A percentile compares a stretch with the other conserved stretches of the same genome.
Evolutionary conservation across 345 rosid species (phyloP).

Genomic region (Corchorus capsularis): DNA sequence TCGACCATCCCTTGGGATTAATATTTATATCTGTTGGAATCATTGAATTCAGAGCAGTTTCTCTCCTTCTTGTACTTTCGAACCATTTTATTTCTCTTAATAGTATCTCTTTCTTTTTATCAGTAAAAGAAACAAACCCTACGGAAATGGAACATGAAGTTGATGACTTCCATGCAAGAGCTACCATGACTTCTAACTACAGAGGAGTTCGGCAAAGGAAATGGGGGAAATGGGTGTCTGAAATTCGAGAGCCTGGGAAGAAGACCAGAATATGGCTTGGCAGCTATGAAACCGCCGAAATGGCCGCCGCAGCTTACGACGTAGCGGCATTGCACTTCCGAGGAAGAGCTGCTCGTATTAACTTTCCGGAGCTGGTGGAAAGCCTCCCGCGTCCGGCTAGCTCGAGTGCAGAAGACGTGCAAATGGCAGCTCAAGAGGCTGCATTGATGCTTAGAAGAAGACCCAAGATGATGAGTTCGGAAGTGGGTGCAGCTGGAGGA

Average conservation of each 20-base stretch:
- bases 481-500: not conserved
- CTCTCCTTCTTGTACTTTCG: not conserved
- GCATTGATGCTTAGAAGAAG: conserved; percentile 40
- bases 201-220: conserved; percentile 85
- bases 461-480: conserved; percentile 12
- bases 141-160: conserved; percentile 5
- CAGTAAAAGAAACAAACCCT: too few species aligned
- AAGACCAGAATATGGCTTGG: conserved; percentile 90
- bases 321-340: conserved; percentile 80
- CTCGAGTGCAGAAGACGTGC: conserved; percentile 64
- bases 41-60: not conserved
- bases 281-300: conserved; percentile 81
- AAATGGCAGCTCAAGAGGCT: conserved; percentile 76
- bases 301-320: conserved; percentile 96
- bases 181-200: conserved; percentile 32
- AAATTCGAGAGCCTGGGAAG: conserved; percentile 88
- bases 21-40: not conserved
- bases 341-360: conserved; percentile 74
- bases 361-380: conserved; percentile 67
- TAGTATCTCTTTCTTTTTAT: not conserved
- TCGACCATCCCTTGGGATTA: not conserved
- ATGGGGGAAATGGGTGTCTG: conserved; percentile 99
- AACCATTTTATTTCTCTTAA: not conserved
- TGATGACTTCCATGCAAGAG: conserved; percentile 25
- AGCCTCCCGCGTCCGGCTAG: conserved; percentile 64